These are phyloP conservation scores for Stagonosporopsis cucurbitacearum DNA, from an alignment of 2,329 filamentous ascomycete species.

Conservation along the genomic window DNA sequence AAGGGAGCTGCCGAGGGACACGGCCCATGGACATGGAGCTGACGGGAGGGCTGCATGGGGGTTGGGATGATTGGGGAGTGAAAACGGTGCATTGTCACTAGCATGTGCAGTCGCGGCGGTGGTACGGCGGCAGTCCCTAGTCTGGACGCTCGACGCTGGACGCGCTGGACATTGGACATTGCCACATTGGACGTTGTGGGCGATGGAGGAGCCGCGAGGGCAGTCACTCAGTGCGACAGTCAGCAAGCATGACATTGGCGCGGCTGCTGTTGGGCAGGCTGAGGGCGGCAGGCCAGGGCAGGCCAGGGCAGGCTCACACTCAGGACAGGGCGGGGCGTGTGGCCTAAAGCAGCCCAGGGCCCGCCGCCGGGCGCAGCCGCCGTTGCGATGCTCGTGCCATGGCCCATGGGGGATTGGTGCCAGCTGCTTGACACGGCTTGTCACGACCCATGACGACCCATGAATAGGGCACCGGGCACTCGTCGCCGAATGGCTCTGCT, in stretches of 20 bases:
- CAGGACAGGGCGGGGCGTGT: too few relatives aligned
- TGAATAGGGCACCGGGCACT: neutral
- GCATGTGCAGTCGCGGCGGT: constrained; percentile 1
- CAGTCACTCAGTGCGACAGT: too few relatives aligned
- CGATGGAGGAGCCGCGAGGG: too few relatives aligned
- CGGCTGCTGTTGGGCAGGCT: neutral
- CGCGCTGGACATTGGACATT: too few relatives aligned
- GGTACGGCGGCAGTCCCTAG: neutral
- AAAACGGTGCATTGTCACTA: neutral
- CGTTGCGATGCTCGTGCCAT: too few relatives aligned
- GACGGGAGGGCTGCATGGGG: neutral
- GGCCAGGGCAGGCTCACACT: too few relatives aligned
- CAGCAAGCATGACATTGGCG: neutral
- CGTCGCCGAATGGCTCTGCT: neutral
- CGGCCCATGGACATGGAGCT: neutral
- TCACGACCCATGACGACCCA: neutral
- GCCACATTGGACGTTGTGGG: too few relatives aligned
- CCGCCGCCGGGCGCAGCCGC: neutral
- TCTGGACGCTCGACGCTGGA: too few relatives aligned
- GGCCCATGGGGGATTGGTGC: too few relatives aligned
- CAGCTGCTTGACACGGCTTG: neutral
- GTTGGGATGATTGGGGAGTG: neutral
- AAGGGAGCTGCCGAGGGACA: neutral
- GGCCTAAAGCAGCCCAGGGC: too few relatives aligned
- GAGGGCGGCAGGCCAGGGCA: neutral